Evolutionary conservation across 2,329 filamentous ascomycete genomes (phyloP), one percentile per base, ranked within the genome.

Genomic region (Cryoendolithus antarcticus): DNA sequence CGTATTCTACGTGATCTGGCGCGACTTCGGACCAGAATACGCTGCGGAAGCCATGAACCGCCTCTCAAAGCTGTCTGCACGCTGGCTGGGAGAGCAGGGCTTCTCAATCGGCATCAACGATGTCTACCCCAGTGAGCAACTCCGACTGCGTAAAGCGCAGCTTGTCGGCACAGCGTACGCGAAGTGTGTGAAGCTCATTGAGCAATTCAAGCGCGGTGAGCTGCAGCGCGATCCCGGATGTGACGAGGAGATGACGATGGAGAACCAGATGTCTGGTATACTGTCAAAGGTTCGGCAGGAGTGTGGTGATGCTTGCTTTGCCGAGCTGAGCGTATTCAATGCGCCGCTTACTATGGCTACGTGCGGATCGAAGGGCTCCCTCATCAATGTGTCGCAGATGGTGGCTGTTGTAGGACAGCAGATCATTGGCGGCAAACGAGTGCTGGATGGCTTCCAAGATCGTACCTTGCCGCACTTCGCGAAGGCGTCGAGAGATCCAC

Each of bases 311-410:
- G 81, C 88, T 55, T 95, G 91, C 73, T 86, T 95, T 54, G 75
- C 79, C 24, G 86, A 89, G 37, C 70, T 98, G 29, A 95, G 86
- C 64, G 81, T 77, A 47, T 86, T 86, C 65, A 98, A 98, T 52
- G 80, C 91, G 0, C 88, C 91, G 4, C 70, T 96, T 47, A 81
- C 94, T 65, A 98, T 98, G 91, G 91, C 91, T 44, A 91, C 85
- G 45, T 96, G 86, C 9, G 91, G 91, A 35, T 96, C 89, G 39
- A 98, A 98, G 62, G 91, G 91, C 58, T 94, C 86, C 4, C 82
- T 85, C 52, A 93, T 98, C 69, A 98, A 98, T 69, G 91, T 98
- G 28, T 91, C 91, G 6, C 91, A 98, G 66, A 98, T 98, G 91
- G 83, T 96, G 58, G 89, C 91, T 41, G 79, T 88, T 43, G 91